phyloP scores from a whole-genome alignment of 176 grass and related monocot genomes.

The Triticum turgidum region DNA sequence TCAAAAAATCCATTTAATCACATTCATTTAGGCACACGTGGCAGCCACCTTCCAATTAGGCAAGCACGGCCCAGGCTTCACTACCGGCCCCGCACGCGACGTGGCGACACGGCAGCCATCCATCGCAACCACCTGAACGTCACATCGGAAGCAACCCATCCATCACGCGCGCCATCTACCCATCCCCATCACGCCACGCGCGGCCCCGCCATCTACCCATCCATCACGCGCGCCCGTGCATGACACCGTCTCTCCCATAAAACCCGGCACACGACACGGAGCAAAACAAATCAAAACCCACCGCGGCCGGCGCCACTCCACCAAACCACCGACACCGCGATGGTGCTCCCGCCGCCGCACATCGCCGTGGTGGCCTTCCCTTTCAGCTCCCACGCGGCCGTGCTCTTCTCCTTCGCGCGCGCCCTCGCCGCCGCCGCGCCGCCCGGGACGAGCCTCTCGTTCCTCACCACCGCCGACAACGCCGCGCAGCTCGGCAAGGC shows the following conservation, averaged over 20 bases:
- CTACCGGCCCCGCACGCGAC: too few relatives aligned
- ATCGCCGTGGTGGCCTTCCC: constrained; percentile 58
- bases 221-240: not conserved
- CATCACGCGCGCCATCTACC: too few relatives aligned
- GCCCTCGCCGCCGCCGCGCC: constrained; percentile 35
- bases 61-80: too few relatives aligned
- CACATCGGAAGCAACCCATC: too few relatives aligned
- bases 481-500: constrained; percentile 8
- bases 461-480: constrained; percentile 36
- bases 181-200: too few relatives aligned
- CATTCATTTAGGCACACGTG: too few relatives aligned
- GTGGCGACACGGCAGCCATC: too few relatives aligned
- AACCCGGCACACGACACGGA: not conserved
- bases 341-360: constrained; percentile 31
- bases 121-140: too few relatives aligned
- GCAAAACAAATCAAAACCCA: not conserved
- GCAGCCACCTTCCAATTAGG: too few relatives aligned
- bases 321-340: not conserved
- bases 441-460: constrained; percentile 9
- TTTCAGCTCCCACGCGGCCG: constrained; percentile 58
- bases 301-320: not conserved
- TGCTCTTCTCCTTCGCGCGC: constrained; percentile 46
- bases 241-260: not conserved
- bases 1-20: too few relatives aligned
- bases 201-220: not conserved